These are phyloP conservation scores for Megacollybia marginata DNA, from an alignment of 768 basidiomycete genomes.

Conservation along the genomic window DNA sequence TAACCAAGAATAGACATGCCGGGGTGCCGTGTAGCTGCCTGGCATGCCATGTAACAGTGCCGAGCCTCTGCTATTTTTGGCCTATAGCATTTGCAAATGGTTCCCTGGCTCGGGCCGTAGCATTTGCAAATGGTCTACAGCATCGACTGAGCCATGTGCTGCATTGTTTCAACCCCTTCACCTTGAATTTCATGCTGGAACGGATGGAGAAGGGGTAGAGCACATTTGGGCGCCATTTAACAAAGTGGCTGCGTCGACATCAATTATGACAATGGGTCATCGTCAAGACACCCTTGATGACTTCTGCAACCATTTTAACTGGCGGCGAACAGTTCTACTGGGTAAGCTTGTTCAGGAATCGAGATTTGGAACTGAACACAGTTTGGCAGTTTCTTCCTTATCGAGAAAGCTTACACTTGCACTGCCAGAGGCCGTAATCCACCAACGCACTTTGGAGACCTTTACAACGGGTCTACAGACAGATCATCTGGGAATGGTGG, in stretches of 20 bases:
- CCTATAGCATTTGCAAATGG: too few species aligned
- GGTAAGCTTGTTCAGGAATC: constrained; percentile 1
- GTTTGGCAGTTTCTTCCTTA: too few species aligned
- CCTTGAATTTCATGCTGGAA: constrained; percentile 20
- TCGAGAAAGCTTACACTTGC: background rate
- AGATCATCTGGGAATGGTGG: background rate
- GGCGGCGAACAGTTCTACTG: constrained; percentile 9
- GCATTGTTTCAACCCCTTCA: constrained; percentile 14
- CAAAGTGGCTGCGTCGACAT: background rate
- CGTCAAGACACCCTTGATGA: constrained; percentile 19
- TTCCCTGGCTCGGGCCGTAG: too few species aligned
- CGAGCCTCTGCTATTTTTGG: too few species aligned
- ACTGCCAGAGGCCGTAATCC: background rate
- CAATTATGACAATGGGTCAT: constrained; percentile 8
- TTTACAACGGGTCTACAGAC: background rate
- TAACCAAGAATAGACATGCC: too few species aligned
- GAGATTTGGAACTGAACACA: too few species aligned
- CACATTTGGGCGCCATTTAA: constrained; percentile 22
- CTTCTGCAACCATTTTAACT: constrained; percentile 15
- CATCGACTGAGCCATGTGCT: constrained; percentile 11
- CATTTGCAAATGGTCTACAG: too few species aligned
- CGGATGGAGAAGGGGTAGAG: constrained; percentile 28
- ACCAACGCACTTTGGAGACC: background rate
- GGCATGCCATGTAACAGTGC: too few species aligned
- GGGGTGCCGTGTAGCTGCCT: too few species aligned